Percentiles rank a stretch among this genome's conserved stretches.
Evolutionary conservation across 2,329 filamentous ascomycete species (phyloP).

Genomic region (Chaetomium olivaceum): DNA sequence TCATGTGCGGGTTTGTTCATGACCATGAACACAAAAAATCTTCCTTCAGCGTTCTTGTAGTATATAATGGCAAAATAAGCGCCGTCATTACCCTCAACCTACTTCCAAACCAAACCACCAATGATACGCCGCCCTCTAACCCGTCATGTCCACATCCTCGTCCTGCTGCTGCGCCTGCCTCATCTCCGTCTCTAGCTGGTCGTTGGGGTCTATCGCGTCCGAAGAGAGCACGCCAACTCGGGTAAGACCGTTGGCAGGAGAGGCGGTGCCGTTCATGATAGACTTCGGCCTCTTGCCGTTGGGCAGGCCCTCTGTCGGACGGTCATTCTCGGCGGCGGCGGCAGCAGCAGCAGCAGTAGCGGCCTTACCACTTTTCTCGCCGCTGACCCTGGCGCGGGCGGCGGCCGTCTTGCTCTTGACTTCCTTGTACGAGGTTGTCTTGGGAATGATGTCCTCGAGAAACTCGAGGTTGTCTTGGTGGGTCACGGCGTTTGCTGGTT

Average conservation of each 20-base stretch:
- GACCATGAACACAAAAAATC: not conserved
- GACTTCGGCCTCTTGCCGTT: conserved; percentile 45
- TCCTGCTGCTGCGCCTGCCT: conserved; percentile 48
- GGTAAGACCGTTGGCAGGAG: conserved; percentile 22
- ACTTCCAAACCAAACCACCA: not conserved
- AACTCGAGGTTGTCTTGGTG: conserved; percentile 95
- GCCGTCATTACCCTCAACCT: not conserved
- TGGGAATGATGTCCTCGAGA: conserved; percentile 84
- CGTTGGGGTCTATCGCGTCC: conserved; percentile 49
- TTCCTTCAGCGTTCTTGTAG: conserved; percentile 7
- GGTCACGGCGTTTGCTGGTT: conserved; percentile 74
- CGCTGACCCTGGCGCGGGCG: conserved; percentile 50
- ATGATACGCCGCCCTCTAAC: conserved; percentile 39
- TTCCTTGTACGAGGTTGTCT: conserved; percentile 77
- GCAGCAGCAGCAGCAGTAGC: conserved; percentile 25
- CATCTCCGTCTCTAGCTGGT: conserved; percentile 58
- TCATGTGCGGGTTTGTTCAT: not conserved
- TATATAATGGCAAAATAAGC: not conserved
- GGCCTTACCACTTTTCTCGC: conserved; percentile 43
- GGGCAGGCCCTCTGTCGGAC: conserved; percentile 24
- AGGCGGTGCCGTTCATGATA: conserved; percentile 24
- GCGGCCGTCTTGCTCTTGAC: conserved; percentile 65
- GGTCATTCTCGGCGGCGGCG: conserved; percentile 31
- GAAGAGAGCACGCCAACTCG: conserved; percentile 28
- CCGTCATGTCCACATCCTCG: conserved; percentile 62